Base-by-base conservation (phyloP, 495 filamentous ascomycete genomes). In the Hyaloscypha bicolor region DNA sequence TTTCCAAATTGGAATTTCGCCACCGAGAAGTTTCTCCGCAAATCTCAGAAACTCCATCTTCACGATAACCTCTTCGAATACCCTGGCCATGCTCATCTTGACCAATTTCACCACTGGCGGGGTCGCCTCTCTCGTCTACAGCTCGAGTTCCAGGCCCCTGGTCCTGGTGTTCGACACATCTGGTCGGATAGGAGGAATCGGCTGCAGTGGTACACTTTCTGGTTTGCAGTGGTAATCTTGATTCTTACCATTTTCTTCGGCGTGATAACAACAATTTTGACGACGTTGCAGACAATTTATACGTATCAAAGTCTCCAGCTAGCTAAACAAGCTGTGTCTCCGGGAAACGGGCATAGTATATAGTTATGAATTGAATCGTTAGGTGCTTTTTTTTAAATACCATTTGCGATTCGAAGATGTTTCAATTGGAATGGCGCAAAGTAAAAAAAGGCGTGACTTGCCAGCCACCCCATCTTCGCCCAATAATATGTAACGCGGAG, bases 161-260 rank as follows among this genome's bases (percentile, higher is more conserved):
- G 35, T 19, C 9, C 37, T 3, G 52, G 62, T 6, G 32, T 3
- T 9, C 29, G 16, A 9, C 74, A 76, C 52, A 55, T 68, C 59
- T 72, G 73, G 64, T 25, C 53, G 37, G 75, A 77, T 63, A 57
- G 69, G 25, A 56, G 75, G 31, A 73, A 73, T 16, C 70, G 65
- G n/a, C 35, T 73, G 30, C 72, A 77, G 30, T 76, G 75, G 71
- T 76, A 66, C 52, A 77, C 75, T 5, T 77, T 77, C 55, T 77
- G 74, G 75, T 65, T 77, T 58, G 75, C 74, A 8, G 67, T 65
- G 9, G 21, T 62, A 6, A 70, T 72, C 22, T 62, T 74, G 14
- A 19, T 69, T 3, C 42, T 77, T 25, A 76, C 75, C 11, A 29
- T 77, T 3, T n/a, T 76, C 35, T 77, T 77, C 68, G 75, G 75